A percentile compares a stretch with the other conserved stretches of the same genome.
phyloP scores from a whole-genome alignment of 345 rosid species.

The Bretschneidera sinensis region DNA sequence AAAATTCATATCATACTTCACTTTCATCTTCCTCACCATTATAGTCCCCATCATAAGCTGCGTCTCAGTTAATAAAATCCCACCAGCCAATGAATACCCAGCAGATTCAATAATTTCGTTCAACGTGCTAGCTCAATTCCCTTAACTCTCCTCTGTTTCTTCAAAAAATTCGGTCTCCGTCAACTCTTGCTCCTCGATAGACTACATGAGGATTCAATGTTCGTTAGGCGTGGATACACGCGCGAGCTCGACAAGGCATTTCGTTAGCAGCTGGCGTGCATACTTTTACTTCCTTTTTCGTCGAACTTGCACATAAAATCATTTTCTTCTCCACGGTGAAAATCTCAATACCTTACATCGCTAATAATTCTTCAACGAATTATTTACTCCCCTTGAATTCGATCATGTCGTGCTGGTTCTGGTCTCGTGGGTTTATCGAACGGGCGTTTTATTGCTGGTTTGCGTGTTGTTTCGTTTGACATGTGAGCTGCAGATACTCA shows the following conservation, averaged over 20 bases:
- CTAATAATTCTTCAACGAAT: constrained; percentile 22
- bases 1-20: constrained; percentile 41
- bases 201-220: constrained; percentile 39
- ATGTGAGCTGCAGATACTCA: constrained; percentile 74
- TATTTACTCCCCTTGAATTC: constrained; percentile 39
- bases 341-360: constrained; percentile 33
- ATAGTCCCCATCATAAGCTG: constrained; percentile 38
- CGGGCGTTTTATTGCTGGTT: constrained; percentile 56
- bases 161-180: constrained; percentile 40
- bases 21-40: constrained; percentile 40
- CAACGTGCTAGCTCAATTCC: constrained; percentile 61
- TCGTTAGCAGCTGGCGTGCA: constrained; percentile 57
- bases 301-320: constrained; percentile 62
- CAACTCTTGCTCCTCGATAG: constrained; percentile 66
- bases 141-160: constrained; percentile 50
- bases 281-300: constrained; percentile 59
- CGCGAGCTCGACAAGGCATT: constrained; percentile 55
- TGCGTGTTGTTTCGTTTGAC: constrained; percentile 70
- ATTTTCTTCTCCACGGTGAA: constrained; percentile 44
- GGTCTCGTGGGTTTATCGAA: constrained; percentile 66
- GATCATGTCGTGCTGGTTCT: constrained; percentile 45
- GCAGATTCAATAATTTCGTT: too few relatives aligned
- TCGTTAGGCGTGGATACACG: constrained; percentile 44
- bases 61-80: constrained; percentile 31
- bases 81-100: too few relatives aligned